Percentiles rank a stretch among this genome's conserved stretches.
These are phyloP conservation scores for Leishmania gerbilli DNA, from an alignment of 208 protist genomes.

Conservation along the genomic window DNA sequence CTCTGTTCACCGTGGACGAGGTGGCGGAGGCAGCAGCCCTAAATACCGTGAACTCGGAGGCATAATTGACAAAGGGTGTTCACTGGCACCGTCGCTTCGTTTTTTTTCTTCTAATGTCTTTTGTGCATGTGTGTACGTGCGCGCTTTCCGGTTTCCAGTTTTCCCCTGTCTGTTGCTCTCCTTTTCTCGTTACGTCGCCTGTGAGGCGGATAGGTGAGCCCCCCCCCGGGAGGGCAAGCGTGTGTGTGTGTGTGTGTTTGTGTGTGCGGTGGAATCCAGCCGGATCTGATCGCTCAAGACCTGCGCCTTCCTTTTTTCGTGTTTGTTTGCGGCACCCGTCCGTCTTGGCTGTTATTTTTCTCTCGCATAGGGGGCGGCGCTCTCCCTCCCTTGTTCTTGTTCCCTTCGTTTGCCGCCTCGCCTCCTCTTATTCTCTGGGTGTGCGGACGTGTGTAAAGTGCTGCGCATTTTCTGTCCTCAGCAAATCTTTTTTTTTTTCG, in stretches of 20 bases:
- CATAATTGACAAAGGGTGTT: background rate
- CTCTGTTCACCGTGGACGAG: conserved; percentile 40
- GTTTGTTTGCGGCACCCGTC: background rate
- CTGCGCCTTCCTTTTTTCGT: background rate
- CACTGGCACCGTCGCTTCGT: background rate
- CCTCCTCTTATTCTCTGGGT: background rate
- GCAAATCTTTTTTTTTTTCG: conserved; percentile 8
- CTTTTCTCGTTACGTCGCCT: background rate
- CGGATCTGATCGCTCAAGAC: background rate
- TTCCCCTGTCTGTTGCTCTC: too few relatives aligned
- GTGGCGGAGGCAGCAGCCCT: background rate
- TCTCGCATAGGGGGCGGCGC: background rate
- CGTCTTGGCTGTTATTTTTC: background rate
- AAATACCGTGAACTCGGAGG: background rate
- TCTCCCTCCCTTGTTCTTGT: background rate
- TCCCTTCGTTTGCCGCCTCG: background rate
- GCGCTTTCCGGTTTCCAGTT: background rate
- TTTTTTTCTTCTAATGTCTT: background rate
- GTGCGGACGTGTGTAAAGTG: background rate
- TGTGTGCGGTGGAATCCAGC: background rate
- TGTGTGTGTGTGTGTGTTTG: background rate
- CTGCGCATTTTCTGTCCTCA: background rate
- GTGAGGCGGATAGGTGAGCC: background rate
- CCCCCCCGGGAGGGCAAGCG: background rate
- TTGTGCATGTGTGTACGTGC: background rate